phyloP scores from a whole-genome alignment of 2,329 filamentous ascomycete species.

The Xylariales sp. region DNA sequence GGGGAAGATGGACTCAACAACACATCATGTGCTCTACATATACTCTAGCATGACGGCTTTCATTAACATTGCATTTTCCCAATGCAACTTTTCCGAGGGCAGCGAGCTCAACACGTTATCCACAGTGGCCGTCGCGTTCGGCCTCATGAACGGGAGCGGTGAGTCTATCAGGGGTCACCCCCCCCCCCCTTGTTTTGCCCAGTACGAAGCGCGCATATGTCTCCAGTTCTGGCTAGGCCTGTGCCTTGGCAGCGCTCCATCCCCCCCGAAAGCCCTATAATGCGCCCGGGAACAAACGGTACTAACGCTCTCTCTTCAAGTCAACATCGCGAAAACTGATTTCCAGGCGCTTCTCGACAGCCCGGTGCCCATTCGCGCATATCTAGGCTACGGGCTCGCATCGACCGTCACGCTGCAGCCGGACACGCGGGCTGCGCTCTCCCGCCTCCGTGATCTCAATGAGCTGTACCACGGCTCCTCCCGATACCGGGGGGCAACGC shows the following conservation, averaged over 20 bases:
- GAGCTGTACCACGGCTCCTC: constrained; percentile 38
- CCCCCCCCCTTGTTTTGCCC: neutral
- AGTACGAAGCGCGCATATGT: neutral
- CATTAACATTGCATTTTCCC: constrained; percentile 48
- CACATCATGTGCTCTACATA: constrained; percentile 49
- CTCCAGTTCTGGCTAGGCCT: neutral
- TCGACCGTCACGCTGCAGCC: constrained; percentile 39
- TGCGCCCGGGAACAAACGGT: neutral
- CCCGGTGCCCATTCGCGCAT: constrained; percentile 42
- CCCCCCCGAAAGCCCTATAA: neutral
- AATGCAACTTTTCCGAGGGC: constrained; percentile 37
- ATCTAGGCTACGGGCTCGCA: constrained; percentile 42
- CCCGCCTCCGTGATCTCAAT: constrained; percentile 41
- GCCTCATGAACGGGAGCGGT: constrained; percentile 45
- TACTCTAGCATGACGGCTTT: constrained; percentile 48
- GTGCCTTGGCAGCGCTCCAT: neutral
- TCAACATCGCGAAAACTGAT: constrained; percentile 43
- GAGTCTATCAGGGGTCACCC: constrained; percentile 18
- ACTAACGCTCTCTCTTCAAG: constrained; percentile 26
- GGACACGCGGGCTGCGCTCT: constrained; percentile 40
- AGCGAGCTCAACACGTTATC: constrained; percentile 39
- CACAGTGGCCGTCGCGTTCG: constrained; percentile 43
- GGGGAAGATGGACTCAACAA: constrained; percentile 46
- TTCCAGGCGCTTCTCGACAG: constrained; percentile 45
- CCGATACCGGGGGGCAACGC: constrained; percentile 24